Percentiles rank a stretch among this genome's conserved stretches.
Evolutionary conservation across 495 filamentous ascomycete genomes (phyloP).

Genomic region (Geoglossum glabrum): DNA sequence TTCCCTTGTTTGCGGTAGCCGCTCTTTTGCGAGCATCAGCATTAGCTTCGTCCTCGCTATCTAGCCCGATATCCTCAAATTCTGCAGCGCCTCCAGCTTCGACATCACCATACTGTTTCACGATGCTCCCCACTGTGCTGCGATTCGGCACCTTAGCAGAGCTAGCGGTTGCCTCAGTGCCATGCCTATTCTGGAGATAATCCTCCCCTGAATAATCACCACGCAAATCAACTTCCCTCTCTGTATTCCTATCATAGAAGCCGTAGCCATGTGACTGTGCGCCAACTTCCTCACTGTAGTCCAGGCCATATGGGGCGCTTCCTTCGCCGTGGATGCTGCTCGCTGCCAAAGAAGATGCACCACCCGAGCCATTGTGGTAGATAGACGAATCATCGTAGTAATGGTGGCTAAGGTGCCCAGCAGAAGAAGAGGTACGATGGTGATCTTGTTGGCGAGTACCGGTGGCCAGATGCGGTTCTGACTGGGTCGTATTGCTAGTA

Average conservation of each 20-base stretch:
- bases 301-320: not conserved
- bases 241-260: not conserved
- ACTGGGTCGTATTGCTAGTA: not conserved
- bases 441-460: not conserved
- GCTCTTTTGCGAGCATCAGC: not conserved
- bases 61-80: not conserved
- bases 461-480: not conserved
- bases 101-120: not conserved
- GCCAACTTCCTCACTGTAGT: not conserved
- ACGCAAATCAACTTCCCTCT: not conserved
- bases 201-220: not conserved
- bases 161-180: not conserved
- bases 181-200: not conserved
- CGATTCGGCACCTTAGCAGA: not conserved
- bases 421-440: not conserved
- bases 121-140: not conserved
- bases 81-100: not conserved
- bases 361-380: not conserved
- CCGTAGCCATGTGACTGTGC: not conserved
- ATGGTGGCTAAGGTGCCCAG: not conserved
- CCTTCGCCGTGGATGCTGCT: not conserved
- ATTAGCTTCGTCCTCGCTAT: not conserved
- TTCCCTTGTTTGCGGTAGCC: not conserved
- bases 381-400: not conserved
- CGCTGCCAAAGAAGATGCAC: not conserved